Evolutionary conservation across 2,329 filamentous ascomycete species (phyloP).

Genomic region (Ophiocordyceps sinensis): DNA sequence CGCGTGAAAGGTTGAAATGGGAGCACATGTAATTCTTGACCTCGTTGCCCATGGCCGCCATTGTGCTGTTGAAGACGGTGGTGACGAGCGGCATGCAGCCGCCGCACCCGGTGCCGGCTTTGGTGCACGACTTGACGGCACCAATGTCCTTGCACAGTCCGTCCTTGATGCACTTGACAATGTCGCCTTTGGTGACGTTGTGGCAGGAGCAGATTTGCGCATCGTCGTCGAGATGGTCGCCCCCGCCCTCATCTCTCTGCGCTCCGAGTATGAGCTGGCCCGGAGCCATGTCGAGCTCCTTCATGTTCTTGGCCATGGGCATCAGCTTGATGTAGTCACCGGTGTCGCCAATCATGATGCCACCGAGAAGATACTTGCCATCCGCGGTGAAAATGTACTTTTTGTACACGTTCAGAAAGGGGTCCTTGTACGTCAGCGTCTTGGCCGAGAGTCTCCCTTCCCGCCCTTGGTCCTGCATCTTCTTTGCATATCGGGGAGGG

Average conservation of each 20-base stretch:
- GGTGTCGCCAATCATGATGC: conserved; percentile 94
- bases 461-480: conserved; percentile 2
- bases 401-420: conserved; percentile 80
- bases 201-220: conserved; percentile 88
- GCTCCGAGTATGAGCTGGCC: conserved; percentile 73
- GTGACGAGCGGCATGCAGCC: conserved; percentile 82
- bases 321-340: conserved; percentile 83
- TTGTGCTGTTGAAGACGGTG: conserved; percentile 79
- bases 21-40: conserved; percentile 76
- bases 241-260: conserved; percentile 54
- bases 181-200: conserved; percentile 77
- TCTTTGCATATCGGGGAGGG: conserved; percentile 40
- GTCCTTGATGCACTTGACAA: conserved; percentile 57
- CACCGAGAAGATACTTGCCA: conserved; percentile 81
- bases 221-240: conserved; percentile 67
- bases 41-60: conserved; percentile 73
- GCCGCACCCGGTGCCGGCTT: conserved; percentile 80
- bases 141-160: conserved; percentile 69
- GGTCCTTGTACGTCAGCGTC: conserved; percentile 76
- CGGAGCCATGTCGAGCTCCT: conserved; percentile 61
- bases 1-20: conserved; percentile 72
- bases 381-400: conserved; percentile 86
- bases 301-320: conserved; percentile 74
- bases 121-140: conserved; percentile 79
- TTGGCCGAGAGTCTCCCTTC: conserved; percentile 38